Base-by-base conservation (phyloP, 768 basidiomycete genomes). In the Agaricus subrufescens region DNA sequence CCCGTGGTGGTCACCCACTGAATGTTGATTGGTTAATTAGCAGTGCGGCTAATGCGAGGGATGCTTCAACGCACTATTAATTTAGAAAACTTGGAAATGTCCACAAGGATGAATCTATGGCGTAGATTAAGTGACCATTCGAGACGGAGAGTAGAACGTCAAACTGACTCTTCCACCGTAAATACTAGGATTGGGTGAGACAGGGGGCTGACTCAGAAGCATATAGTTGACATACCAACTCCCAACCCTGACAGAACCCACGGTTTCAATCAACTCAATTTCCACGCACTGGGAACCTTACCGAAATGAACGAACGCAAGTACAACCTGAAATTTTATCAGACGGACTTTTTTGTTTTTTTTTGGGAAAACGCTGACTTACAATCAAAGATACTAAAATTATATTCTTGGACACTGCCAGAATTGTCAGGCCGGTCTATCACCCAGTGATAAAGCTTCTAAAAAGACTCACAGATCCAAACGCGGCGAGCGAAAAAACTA, bases 401-500 rank as follows among this genome's bases (percentile, higher is more conserved):
- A 63, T 53, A 62, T 79, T 79, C 45, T 65, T 56, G 46, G 78
- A 79, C 69, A 82, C 80, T 82, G 11, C 19, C 45, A 30, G 11
- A n/a, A 9, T 29, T 14, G n/a, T 27, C 58, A 27, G 26, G 47
- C 42, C 45, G 42, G 25, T 49, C 39, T 34, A 47, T 49, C 42
- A 42, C 29, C 23, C 15, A 40, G 14, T 12, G 6, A 14, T 7
- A 7, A 19, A 10, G 27, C 15, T 30, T 56, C 19, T 23, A 30
- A 31, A 43, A 11, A 10, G 38, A 69, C 73, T 43, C 62, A 78
- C 78, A 71, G 64, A 74, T 73, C 75, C 75, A 79, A 14, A 80
- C 76, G 50, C 80, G 74, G 10, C 76, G 77, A 37, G 78, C 78
- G 61, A 81, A 82, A 66, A 79, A 82, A 59, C 79, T 81, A 56